phyloP scores from a whole-genome alignment of 2,329 filamentous ascomycete genomes.

The Microdochium nivale region DNA sequence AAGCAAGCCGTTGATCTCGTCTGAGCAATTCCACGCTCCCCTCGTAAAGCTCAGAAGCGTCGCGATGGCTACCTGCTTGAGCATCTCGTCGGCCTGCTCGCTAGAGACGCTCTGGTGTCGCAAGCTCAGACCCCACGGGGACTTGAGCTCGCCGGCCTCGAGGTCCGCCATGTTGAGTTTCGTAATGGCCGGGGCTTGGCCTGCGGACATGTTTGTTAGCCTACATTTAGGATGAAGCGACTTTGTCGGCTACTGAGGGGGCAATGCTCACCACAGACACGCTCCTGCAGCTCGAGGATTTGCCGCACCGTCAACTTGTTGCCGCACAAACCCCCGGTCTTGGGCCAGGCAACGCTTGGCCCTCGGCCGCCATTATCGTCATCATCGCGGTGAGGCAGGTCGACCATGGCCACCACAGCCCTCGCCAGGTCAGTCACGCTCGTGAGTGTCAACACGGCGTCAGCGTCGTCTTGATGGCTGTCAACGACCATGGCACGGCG shows the following conservation, averaged over 20 bases:
- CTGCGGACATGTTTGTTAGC: slow-evolving; percentile 11
- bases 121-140: slow-evolving; percentile 28
- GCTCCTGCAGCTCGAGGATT: slow-evolving; percentile 29
- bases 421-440: slow-evolving; percentile 31
- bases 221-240: too few relatives aligned
- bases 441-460: slow-evolving; percentile 33
- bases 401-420: slow-evolving; percentile 28
- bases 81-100: slow-evolving; percentile 22
- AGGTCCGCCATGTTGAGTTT: slow-evolving; percentile 38
- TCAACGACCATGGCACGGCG: slow-evolving; percentile 32
- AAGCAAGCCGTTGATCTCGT: slow-evolving; percentile 33
- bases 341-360: slow-evolving; percentile 34
- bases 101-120: slow-evolving; percentile 20
- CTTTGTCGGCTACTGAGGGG: too few relatives aligned
- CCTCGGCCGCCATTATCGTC: too few relatives aligned
- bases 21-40: slow-evolving; percentile 32
- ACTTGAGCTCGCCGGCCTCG: slow-evolving; percentile 27
- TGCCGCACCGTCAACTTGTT: slow-evolving; percentile 23
- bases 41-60: slow-evolving; percentile 29
- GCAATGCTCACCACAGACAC: slow-evolving; percentile 27
- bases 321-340: slow-evolving; percentile 29
- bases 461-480: slow-evolving; percentile 21
- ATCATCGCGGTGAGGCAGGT: slow-evolving; percentile 15
- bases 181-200: slow-evolving; percentile 29
- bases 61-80: slow-evolving; percentile 28